A percentile compares a stretch with the other conserved stretches of the same genome.
phyloP scores from a whole-genome alignment of 2,329 filamentous ascomycete species.

The Phialocephala subalpina region DNA sequence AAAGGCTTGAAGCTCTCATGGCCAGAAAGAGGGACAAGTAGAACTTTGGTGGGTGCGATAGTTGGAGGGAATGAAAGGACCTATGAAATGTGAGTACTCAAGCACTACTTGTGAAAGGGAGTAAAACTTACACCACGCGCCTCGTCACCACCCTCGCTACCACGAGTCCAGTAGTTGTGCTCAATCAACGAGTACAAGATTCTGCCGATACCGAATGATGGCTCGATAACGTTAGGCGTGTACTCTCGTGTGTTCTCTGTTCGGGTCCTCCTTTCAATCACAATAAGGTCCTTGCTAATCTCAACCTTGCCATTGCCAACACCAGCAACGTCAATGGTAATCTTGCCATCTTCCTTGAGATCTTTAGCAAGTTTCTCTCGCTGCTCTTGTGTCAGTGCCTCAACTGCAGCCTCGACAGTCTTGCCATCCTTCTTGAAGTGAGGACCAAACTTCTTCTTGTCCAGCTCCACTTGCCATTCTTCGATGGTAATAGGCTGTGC shows the following conservation, averaged over 20 bases:
- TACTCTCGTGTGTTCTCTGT: slow-evolving; percentile 88
- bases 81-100: slow-evolving; percentile 45
- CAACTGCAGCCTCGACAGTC: slow-evolving; percentile 80
- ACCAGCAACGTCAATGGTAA: slow-evolving; percentile 76
- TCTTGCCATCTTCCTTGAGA: slow-evolving; percentile 76
- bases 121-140: slow-evolving; percentile 78
- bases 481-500: slow-evolving; percentile 81
- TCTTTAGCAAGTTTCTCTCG: slow-evolving; percentile 81
- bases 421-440: slow-evolving; percentile 95
- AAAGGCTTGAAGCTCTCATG: slow-evolving; percentile 84
- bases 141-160: slow-evolving; percentile 74
- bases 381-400: slow-evolving; percentile 74
- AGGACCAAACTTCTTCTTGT: slow-evolving; percentile 96
- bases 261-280: slow-evolving; percentile 83
- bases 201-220: slow-evolving; percentile 95
- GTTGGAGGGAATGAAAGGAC: slow-evolving; percentile 78
- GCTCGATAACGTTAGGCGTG: slow-evolving; percentile 95
- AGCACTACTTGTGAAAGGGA: neutral
- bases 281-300: slow-evolving; percentile 80
- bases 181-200: slow-evolving; percentile 94
- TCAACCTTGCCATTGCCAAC: slow-evolving; percentile 77
- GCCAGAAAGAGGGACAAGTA: slow-evolving; percentile 87
- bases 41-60: slow-evolving; percentile 93
- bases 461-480: slow-evolving; percentile 86
- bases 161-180: slow-evolving; percentile 93